Conservation (phyloP, 2,329 filamentous ascomycete genomes). For the Cercospora citrullina region DNA sequence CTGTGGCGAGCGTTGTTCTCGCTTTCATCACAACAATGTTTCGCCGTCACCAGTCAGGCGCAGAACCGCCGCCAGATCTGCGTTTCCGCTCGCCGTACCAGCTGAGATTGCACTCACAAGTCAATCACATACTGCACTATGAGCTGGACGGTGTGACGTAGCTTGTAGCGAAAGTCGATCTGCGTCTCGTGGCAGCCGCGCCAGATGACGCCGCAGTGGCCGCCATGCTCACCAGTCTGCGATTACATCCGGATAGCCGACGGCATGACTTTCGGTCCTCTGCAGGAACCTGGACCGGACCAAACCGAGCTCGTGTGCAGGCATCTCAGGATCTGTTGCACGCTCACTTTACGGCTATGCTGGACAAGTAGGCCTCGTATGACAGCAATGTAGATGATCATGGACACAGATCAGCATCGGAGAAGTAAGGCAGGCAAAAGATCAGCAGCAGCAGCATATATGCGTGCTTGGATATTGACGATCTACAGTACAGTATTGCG, state of each 20-base stretch:
- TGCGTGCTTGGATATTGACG: background rate
- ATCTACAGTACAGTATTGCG: background rate
- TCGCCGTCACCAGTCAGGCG: background rate
- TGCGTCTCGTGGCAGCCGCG: slow-evolving; percentile 4
- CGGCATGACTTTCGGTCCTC: slow-evolving; percentile 1
- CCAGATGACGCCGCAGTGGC: background rate
- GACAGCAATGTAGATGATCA: background rate
- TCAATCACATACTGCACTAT: background rate
- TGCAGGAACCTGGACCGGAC: background rate
- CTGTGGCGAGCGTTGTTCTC: background rate
- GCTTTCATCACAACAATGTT: background rate
- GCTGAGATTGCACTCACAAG: background rate
- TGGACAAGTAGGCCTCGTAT: background rate
- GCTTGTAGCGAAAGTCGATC: background rate
- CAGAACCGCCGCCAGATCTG: background rate
- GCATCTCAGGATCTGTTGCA: background rate
- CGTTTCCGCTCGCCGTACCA: background rate
- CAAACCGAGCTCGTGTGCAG: background rate
- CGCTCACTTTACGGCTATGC: background rate
- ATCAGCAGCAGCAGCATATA: background rate
- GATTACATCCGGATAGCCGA: slow-evolving; percentile 2
- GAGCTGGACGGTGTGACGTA: background rate
- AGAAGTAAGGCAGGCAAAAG: background rate
- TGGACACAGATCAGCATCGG: background rate
- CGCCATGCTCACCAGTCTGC: background rate